phyloP scores from a whole-genome alignment of 257 asterid species.

The Nicotiana knightiana region DNA sequence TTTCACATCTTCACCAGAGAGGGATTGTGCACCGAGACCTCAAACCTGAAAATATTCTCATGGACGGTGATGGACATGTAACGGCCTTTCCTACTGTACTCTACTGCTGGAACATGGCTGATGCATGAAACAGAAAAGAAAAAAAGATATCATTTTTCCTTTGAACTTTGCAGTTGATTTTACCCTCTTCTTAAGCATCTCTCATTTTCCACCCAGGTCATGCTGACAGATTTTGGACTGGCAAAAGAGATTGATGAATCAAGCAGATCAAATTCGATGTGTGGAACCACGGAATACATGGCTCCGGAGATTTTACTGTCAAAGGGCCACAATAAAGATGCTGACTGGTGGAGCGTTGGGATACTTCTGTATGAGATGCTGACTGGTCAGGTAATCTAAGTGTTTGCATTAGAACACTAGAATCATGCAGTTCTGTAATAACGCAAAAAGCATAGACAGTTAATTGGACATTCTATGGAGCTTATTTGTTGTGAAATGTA shows the following conservation, averaged over 20 bases:
- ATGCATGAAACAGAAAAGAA: background rate
- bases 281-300: slow-evolving; percentile 96
- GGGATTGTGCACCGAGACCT: slow-evolving; percentile 96
- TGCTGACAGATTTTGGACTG: slow-evolving; percentile 90
- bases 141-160: background rate
- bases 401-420: background rate
- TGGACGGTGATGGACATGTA: slow-evolving; percentile 97
- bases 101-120: slow-evolving; percentile 13
- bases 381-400: slow-evolving; percentile 61
- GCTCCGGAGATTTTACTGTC: slow-evolving; percentile 84
- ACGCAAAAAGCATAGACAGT: background rate
- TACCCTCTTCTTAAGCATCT: slow-evolving; percentile 11
- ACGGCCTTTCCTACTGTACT: slow-evolving; percentile 20
- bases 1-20: slow-evolving; percentile 80
- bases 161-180: slow-evolving; percentile 1
- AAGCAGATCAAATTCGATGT: slow-evolving; percentile 80
- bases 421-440: background rate
- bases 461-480: background rate
- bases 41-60: slow-evolving; percentile 94
- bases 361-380: slow-evolving; percentile 90
- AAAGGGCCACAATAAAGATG: slow-evolving; percentile 77
- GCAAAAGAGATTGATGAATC: slow-evolving; percentile 89
- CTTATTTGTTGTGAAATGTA: background rate
- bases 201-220: slow-evolving; percentile 41
- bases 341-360: slow-evolving; percentile 98